These are phyloP conservation scores for Chlamydomonas incerta DNA, from an alignment of 139 green algal species.

Conservation along the genomic window DNA sequence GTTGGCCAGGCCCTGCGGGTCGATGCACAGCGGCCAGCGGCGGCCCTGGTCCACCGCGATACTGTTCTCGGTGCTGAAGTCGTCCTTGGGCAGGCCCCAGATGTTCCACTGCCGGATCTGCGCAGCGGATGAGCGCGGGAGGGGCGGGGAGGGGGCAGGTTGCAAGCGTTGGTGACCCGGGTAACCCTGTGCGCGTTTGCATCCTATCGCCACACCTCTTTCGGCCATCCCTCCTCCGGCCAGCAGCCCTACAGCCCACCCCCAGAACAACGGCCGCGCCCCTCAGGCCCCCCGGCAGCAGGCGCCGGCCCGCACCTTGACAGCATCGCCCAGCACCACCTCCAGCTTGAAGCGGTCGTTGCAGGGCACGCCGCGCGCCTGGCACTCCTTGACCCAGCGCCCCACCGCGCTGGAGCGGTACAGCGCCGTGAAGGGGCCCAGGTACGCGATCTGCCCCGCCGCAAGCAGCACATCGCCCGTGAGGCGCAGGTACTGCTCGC, in stretches of 20 bases:
- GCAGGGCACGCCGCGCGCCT: conserved; percentile 61
- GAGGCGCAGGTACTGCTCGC: conserved; percentile 75
- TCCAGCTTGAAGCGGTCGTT: conserved; percentile 74
- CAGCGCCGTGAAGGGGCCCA: conserved; percentile 80
- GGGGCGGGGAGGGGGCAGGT: background rate
- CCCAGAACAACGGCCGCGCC: too few species aligned
- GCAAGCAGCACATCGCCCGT: conserved; percentile 85
- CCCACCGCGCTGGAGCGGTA: conserved; percentile 71
- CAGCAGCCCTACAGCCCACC: background rate
- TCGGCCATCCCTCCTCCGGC: too few species aligned
- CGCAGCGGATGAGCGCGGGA: too few species aligned
- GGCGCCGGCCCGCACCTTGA: conserved; percentile 66
- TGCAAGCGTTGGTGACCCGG: background rate
- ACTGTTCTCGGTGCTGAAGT: conserved; percentile 86
- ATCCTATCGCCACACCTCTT: too few species aligned
- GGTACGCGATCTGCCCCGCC: conserved; percentile 80
- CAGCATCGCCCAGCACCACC: conserved; percentile 74
- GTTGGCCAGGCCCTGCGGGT: conserved; percentile 87
- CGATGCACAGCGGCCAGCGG: conserved; percentile 88
- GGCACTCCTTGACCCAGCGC: conserved; percentile 62
- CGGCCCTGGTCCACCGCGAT: conserved; percentile 81
- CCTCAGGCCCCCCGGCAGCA: too few species aligned
- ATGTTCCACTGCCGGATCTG: conserved; percentile 85
- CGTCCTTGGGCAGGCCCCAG: conserved; percentile 87
- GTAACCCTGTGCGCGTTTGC: too few species aligned